phyloP scores from a whole-genome alignment of 225 moss, liverwort and hornwort genomes.

The Lunularia cruciata region DNA sequence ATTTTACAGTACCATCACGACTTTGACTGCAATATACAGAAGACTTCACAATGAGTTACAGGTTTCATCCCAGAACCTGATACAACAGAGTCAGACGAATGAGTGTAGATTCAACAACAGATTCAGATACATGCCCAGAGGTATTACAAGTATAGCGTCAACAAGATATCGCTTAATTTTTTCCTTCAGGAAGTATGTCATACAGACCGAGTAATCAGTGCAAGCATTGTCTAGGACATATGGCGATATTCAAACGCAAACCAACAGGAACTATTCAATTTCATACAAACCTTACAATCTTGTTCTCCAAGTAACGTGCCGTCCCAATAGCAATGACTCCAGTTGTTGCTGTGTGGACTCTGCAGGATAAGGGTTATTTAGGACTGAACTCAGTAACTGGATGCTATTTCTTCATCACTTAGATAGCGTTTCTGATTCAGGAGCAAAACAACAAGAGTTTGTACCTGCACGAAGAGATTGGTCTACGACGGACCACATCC shows the following conservation, averaged over 20 bases:
- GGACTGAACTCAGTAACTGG: not conserved
- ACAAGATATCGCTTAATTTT: not conserved
- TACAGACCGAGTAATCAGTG: too few relatives aligned
- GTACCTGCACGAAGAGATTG: slow-evolving; percentile 75
- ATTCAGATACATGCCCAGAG: not conserved
- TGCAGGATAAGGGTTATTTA: slow-evolving; percentile 31
- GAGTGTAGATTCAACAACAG: not conserved
- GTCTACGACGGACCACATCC: slow-evolving; percentile 75
- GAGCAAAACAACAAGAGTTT: not conserved
- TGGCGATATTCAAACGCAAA: too few relatives aligned
- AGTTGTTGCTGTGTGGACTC: slow-evolving; percentile 83
- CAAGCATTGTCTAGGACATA: too few relatives aligned
- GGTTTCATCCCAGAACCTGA: not conserved
- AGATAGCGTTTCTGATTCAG: not conserved
- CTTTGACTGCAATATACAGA: slow-evolving; percentile 67
- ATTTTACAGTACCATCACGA: slow-evolving; percentile 94
- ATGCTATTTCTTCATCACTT: not conserved
- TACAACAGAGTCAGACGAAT: too few relatives aligned
- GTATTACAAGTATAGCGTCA: not conserved
- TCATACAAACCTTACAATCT: slow-evolving; percentile 64
- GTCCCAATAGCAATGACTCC: slow-evolving; percentile 86
- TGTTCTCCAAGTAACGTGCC: slow-evolving; percentile 53
- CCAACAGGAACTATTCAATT: not conserved
- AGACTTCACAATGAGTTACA: not conserved
- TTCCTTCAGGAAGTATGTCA: too few relatives aligned